These are phyloP conservation scores for Pythium oligandrum DNA, from an alignment of 352 stramenopile genomes.

Conservation along the genomic window DNA sequence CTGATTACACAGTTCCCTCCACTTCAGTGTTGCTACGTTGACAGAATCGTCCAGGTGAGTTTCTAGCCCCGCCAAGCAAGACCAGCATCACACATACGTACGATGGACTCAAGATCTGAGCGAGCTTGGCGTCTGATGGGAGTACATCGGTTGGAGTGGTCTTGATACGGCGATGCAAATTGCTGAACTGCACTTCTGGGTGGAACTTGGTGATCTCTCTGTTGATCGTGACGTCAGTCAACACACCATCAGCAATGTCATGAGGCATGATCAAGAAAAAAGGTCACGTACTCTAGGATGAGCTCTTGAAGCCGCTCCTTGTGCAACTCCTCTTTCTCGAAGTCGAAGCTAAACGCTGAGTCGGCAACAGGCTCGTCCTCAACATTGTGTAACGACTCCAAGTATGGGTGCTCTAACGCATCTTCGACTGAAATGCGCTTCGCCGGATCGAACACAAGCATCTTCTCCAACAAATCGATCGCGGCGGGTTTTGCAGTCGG, in stretches of 20 bases:
- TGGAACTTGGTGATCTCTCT: constrained; percentile 77
- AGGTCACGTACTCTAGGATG: constrained; percentile 72
- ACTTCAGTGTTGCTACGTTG: no score
- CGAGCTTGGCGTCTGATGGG: constrained; percentile 24
- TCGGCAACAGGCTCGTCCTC: constrained; percentile 88
- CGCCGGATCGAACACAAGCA: constrained; percentile 84
- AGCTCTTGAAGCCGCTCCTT: constrained; percentile 81
- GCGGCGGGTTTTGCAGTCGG: constrained; percentile 58
- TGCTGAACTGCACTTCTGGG: constrained; percentile 28
- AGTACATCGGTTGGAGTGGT: constrained; percentile 2
- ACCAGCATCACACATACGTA: constrained; percentile 6
- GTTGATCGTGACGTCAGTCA: neutral
- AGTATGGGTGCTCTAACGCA: constrained; percentile 88
- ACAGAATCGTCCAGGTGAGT: no score
- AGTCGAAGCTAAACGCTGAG: constrained; percentile 81
- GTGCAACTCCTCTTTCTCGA: constrained; percentile 83
- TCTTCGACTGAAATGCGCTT: constrained; percentile 92
- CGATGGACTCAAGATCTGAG: constrained; percentile 54
- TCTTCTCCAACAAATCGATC: constrained; percentile 80
- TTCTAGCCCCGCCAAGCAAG: no score
- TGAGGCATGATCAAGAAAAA: no score
- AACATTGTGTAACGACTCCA: constrained; percentile 90
- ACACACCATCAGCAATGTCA: constrained; percentile 1
- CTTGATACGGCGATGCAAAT: neutral
- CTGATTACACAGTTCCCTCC: no score